A percentile compares a stretch with the other conserved stretches of the same genome.
Evolutionary conservation across 352 stramenopile species (phyloP).

Genomic region (Phytophthora capsici): DNA sequence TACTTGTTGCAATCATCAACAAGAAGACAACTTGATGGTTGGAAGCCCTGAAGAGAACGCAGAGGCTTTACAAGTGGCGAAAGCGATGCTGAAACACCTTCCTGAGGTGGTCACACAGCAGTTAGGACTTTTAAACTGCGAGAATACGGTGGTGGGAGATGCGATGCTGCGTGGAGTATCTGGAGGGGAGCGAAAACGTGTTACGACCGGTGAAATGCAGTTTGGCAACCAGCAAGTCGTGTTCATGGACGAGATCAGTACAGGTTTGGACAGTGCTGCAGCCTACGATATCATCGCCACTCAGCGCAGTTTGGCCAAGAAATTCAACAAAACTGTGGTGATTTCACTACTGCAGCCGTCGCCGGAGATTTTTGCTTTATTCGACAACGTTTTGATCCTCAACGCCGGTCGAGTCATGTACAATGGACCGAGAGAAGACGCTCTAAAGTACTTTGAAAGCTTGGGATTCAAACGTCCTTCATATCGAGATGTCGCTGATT

Average conservation of each 20-base stretch:
- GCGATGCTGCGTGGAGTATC: constrained; percentile 61
- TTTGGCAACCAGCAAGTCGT: constrained; percentile 69
- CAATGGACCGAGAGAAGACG: constrained; percentile 55
- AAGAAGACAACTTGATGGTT: constrained; percentile 24
- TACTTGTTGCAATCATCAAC: constrained; percentile 26
- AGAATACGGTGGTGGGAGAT: constrained; percentile 63
- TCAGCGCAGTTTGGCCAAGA: constrained; percentile 40
- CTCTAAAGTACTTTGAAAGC: constrained; percentile 70
- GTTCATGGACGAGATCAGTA: constrained; percentile 93
- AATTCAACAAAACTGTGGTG: constrained; percentile 47
- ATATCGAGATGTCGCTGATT: constrained; percentile 41
- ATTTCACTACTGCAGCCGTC: constrained; percentile 85
- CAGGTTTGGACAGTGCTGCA: constrained; percentile 91
- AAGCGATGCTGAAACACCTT: constrained; percentile 39
- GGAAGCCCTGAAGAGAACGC: constrained; percentile 43
- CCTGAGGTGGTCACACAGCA: constrained; percentile 50
- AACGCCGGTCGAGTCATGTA: constrained; percentile 40
- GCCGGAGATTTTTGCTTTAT: constrained; percentile 41
- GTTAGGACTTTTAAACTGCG: constrained; percentile 44
- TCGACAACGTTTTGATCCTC: constrained; percentile 47
- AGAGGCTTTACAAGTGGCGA: constrained; percentile 22
- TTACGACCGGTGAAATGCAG: constrained; percentile 68
- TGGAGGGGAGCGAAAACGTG: constrained; percentile 86
- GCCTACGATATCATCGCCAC: constrained; percentile 85
- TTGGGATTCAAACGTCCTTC: constrained; percentile 52